A percentile compares a stretch with the other conserved stretches of the same genome.
These are phyloP conservation scores for Tylopilus subfusipes DNA, from an alignment of 768 basidiomycete species.

Conservation along the genomic window DNA sequence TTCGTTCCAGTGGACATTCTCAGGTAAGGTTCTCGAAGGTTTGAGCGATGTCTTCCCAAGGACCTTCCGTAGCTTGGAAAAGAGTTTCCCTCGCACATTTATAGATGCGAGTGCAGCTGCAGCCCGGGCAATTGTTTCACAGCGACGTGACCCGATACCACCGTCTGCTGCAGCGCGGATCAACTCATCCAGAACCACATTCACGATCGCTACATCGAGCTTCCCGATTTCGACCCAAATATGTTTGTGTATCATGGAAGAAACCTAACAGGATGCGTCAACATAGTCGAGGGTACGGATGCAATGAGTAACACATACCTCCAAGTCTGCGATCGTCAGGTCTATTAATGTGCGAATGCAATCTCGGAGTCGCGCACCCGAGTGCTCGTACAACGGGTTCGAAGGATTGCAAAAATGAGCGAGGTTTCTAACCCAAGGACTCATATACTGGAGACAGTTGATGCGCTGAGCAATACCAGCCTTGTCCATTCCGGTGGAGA, in stretches of 20 bases:
- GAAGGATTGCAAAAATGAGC: conserved; percentile 67
- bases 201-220: conserved; percentile 62
- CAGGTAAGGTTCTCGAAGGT: conserved; percentile 57
- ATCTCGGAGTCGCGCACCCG: conserved; percentile 73
- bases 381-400: conserved; percentile 62
- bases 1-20: conserved; percentile 77
- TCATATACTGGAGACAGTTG: conserved; percentile 75
- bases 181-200: conserved; percentile 76
- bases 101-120: conserved; percentile 73
- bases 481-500: conserved; percentile 60
- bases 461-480: conserved; percentile 52
- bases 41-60: conserved; percentile 70
- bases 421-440: conserved; percentile 86
- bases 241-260: conserved; percentile 61
- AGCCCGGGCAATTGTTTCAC: conserved; percentile 72
- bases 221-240: conserved; percentile 77
- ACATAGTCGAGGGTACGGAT: background rate
- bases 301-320: conserved; percentile 47
- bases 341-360: conserved; percentile 78
- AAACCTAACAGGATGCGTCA: conserved; percentile 44
- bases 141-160: conserved; percentile 69
- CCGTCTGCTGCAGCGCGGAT: conserved; percentile 81
- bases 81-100: conserved; percentile 71
- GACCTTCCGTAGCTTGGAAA: conserved; percentile 76
- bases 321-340: conserved; percentile 65